Evolutionary conservation across 2,329 filamentous ascomycete species (phyloP), one percentile per base, ranked within the genome.

Genomic region (Rasamsonia emersonii): DNA sequence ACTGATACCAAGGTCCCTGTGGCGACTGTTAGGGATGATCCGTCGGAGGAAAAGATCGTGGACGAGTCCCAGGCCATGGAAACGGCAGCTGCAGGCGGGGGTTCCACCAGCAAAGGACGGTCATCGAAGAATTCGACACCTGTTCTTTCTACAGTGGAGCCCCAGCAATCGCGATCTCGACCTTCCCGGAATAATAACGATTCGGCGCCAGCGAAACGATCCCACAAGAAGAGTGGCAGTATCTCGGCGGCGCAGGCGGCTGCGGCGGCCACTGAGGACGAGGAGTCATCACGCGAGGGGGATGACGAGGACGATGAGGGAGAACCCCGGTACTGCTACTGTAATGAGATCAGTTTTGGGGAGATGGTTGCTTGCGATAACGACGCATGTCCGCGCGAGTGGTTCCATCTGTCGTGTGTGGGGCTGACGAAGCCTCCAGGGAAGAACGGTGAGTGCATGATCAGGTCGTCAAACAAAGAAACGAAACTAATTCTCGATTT

Each of bases 301-400:
- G 78, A 76, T 9, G 75, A 77, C 5, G 76, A 81, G 20, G 67
- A 70, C 21, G 79, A 81, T 39, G 75, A 71, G 3, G 75, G 82
- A 42, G 82, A 88, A 52, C 79, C 77, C 21, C 68, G 76, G 9
- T 88, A 88, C 56, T 86, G 83, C 56, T 84, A 84, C 59, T 86
- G 83, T 55, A 81, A 86, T 45, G 73, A 78, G 28, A 77, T 86
- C 33, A 86, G 81, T 48, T 88, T 86, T 50, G 82, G 83, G 13
- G 82, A 85, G 59, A 88, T 88, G 83, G 81, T 88, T 25, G 83
- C 79, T 2, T 88, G 82, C 50, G 83, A 88, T 53, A 77, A 76
- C 5, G 73, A 79, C 37, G 73, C 75, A 29, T 88, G 83, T 58
- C 71, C 75, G 43, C 71, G 75, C 40, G 82, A 88, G 58, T 88